A percentile compares a stretch with the other conserved stretches of the same genome.
Conservation (phyloP, 257 asterid species). For the Paulownia fortunei region DNA sequence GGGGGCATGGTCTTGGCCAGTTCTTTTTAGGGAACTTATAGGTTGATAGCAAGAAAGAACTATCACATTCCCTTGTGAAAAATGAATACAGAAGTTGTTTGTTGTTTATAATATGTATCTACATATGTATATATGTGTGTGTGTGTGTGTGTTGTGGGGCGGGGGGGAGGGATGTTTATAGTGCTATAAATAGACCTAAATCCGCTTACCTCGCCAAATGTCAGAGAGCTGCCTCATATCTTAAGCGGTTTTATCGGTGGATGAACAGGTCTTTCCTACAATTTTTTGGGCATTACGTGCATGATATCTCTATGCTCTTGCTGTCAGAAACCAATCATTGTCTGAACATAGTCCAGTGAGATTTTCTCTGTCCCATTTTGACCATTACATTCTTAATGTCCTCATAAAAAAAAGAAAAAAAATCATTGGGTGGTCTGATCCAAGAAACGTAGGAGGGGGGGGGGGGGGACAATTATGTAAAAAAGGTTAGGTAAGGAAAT, state of each 20-base stretch:
- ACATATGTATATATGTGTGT: background rate
- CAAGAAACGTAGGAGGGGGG: constrained; percentile 20
- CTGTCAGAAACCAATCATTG: constrained; percentile 34
- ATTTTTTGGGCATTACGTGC: constrained; percentile 20
- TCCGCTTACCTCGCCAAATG: constrained; percentile 45
- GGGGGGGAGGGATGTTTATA: background rate
- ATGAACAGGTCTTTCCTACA: constrained; percentile 45
- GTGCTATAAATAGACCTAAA: constrained; percentile 37
- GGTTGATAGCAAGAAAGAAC: background rate
- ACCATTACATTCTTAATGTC: constrained; percentile 32
- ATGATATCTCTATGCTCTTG: constrained; percentile 32
- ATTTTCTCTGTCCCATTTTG: constrained; percentile 33
- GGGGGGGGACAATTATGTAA: constrained; percentile 15
- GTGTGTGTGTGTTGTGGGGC: background rate
- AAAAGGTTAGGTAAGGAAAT: background rate
- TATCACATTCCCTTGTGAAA: background rate
- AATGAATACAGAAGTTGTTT: background rate
- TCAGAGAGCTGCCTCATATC: constrained; percentile 28
- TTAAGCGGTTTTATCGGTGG: constrained; percentile 33
- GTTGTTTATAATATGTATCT: background rate
- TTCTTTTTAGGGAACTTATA: background rate
- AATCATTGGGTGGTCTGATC: constrained; percentile 24
- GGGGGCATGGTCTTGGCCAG: too few relatives aligned
- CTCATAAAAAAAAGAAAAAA: background rate
- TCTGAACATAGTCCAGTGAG: constrained; percentile 34